A percentile compares a stretch with the other conserved stretches of the same genome.
Evolutionary conservation across 352 stramenopile genomes (phyloP).

Genomic region (Blastocystis sp.): DNA sequence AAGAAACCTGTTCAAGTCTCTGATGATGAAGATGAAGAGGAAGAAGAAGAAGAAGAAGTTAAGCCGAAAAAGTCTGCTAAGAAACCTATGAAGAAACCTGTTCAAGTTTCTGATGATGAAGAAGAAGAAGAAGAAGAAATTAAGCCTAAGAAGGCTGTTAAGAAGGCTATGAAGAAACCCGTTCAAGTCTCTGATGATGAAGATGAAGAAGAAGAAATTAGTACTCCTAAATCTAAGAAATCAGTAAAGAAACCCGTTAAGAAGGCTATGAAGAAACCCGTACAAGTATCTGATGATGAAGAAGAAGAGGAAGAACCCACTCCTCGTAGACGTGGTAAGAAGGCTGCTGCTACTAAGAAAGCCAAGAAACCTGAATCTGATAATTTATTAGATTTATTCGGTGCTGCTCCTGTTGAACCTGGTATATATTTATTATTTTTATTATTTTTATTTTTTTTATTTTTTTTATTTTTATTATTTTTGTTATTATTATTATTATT

Average conservation of each 20-base stretch:
- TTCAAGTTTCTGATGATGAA: conserved; percentile 26
- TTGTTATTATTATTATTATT: no score
- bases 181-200: conserved; percentile 28
- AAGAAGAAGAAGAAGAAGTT: conserved; percentile 30
- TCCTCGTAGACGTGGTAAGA: no score
- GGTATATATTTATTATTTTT: no score
- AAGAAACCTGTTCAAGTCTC: conserved; percentile 26
- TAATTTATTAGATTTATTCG: no score
- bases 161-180: no score
- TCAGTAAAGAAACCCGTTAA: neutral
- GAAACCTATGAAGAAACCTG: conserved; percentile 9
- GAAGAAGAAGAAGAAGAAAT: conserved; percentile 15
- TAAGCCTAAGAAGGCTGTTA: conserved; percentile 7
- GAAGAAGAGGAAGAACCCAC: no score
- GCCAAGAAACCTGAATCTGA: no score
- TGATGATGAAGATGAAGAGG: conserved; percentile 27
- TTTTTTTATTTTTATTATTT: no score
- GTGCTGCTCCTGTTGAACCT: no score
- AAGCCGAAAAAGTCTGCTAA: conserved; percentile 6
- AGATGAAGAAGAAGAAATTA: conserved; percentile 2
- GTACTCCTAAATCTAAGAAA: neutral
- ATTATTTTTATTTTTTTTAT: no score
- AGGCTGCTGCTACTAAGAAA: no score
- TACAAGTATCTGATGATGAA: neutral
- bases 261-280: neutral